A percentile compares a stretch with the other conserved stretches of the same genome.
phyloP scores from a whole-genome alignment of 2,329 filamentous ascomycete species.

The Grosmannia huntii region DNA sequence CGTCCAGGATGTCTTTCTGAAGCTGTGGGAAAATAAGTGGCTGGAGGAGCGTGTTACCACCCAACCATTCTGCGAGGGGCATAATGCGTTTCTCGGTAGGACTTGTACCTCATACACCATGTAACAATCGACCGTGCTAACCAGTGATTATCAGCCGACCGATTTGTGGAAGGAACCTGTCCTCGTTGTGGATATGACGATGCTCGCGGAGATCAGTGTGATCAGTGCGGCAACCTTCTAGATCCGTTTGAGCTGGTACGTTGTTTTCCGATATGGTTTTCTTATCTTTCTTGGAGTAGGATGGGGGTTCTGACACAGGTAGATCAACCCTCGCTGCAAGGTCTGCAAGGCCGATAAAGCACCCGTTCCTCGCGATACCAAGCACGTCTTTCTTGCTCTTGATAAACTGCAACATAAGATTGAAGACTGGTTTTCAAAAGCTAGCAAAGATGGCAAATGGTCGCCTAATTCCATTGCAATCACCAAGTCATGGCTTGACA shows the following conservation, averaged over 20 bases:
- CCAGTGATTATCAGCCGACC: slow-evolving; percentile 53
- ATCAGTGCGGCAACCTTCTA: slow-evolving; percentile 56
- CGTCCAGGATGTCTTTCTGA: slow-evolving; percentile 77
- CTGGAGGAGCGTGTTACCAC: slow-evolving; percentile 76
- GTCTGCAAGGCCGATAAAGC: slow-evolving; percentile 83
- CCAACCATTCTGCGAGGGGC: slow-evolving; percentile 69
- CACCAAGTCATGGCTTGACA: slow-evolving; percentile 67
- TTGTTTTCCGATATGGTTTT: background rate
- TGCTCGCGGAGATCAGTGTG: slow-evolving; percentile 53
- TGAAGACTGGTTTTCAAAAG: slow-evolving; percentile 62
- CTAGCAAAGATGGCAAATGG: slow-evolving; percentile 65
- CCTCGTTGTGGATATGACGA: slow-evolving; percentile 60
- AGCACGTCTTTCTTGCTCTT: slow-evolving; percentile 79
- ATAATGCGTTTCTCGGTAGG: slow-evolving; percentile 54
- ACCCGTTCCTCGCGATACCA: slow-evolving; percentile 73
- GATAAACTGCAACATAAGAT: slow-evolving; percentile 71
- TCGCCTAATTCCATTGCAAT: slow-evolving; percentile 63
- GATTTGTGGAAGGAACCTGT: slow-evolving; percentile 70
- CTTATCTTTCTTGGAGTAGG: background rate
- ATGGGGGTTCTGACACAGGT: background rate
- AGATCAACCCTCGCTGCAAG: slow-evolving; percentile 78
- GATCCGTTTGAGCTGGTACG: slow-evolving; percentile 52
- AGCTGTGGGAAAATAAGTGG: slow-evolving; percentile 79
- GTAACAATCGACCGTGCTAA: background rate
- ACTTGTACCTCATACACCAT: slow-evolving; percentile 17